Evolutionary conservation across 2,329 filamentous ascomycete genomes (phyloP).

Genomic region (Lasiodiplodia sp.): DNA sequence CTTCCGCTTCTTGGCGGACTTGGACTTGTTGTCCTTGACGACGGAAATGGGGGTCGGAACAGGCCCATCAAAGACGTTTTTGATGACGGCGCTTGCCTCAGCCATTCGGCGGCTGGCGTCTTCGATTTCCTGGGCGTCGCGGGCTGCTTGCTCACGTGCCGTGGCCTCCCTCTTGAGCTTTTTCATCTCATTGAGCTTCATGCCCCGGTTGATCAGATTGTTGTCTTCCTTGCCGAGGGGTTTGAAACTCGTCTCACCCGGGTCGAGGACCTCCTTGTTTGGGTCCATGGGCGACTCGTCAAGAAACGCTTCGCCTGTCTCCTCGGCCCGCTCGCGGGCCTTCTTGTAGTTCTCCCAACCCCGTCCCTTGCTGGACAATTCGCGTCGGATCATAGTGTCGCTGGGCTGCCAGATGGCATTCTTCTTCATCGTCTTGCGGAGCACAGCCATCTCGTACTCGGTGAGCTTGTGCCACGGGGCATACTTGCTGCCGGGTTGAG

Average conservation of each 20-base stretch:
- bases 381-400: slow-evolving; percentile 83
- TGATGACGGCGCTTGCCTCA: slow-evolving; percentile 33
- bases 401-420: slow-evolving; percentile 86
- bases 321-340: slow-evolving; percentile 69
- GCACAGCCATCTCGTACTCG: slow-evolving; percentile 72
- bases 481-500: slow-evolving; percentile 65
- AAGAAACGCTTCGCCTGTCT: slow-evolving; percentile 69
- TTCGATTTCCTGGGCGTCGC: slow-evolving; percentile 47
- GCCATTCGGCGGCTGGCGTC: slow-evolving; percentile 44
- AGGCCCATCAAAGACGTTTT: slow-evolving; percentile 28
- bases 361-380: slow-evolving; percentile 74
- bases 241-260: slow-evolving; percentile 67
- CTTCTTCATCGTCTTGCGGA: slow-evolving; percentile 90
- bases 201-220: slow-evolving; percentile 73
- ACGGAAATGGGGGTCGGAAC: slow-evolving; percentile 20
- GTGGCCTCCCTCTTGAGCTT: slow-evolving; percentile 72
- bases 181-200: slow-evolving; percentile 81
- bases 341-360: slow-evolving; percentile 55
- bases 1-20: slow-evolving; percentile 61
- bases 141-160: slow-evolving; percentile 58
- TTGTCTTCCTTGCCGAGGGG: slow-evolving; percentile 66
- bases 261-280: slow-evolving; percentile 56
- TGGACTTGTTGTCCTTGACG: slow-evolving; percentile 28
- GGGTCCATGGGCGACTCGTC: slow-evolving; percentile 55
- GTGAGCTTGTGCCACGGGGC: slow-evolving; percentile 70